These are phyloP conservation scores for Saturnispora zaruensis DNA, from an alignment of 805 yeast genomes.

Conservation along the genomic window DNA sequence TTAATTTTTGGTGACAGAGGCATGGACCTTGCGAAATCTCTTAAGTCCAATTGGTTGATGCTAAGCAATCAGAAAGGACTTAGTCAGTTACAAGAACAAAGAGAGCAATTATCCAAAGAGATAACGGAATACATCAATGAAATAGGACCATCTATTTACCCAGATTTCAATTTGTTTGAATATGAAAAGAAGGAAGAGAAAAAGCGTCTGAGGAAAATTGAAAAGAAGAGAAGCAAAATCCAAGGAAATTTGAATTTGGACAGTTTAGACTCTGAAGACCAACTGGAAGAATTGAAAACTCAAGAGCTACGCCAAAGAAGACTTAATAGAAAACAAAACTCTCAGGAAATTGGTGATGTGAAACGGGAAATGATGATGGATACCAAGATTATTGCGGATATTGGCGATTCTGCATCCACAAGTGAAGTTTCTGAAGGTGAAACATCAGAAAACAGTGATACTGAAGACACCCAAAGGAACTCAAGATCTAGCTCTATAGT, in stretches of 20 bases:
- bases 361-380: constrained; percentile 36
- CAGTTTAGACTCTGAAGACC: constrained; percentile 31
- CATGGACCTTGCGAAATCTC: constrained; percentile 74
- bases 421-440: constrained; percentile 26
- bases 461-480: background rate
- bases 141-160: constrained; percentile 77
- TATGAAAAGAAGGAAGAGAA: constrained; percentile 33
- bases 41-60: constrained; percentile 70
- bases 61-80: constrained; percentile 51
- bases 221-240: constrained; percentile 18
- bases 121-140: constrained; percentile 75
- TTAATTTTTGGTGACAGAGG: constrained; percentile 89
- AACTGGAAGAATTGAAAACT: constrained; percentile 42
- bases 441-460: constrained; percentile 16
- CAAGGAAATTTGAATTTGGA: constrained; percentile 8
- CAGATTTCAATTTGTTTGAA: constrained; percentile 64
- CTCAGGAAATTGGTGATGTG: constrained; percentile 7
- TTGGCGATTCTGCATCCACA: constrained; percentile 24
- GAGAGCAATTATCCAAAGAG: constrained; percentile 56
- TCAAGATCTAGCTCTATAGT: background rate
- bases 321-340: constrained; percentile 20
- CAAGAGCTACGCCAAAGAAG: constrained; percentile 39
- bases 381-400: constrained; percentile 48
- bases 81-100: constrained; percentile 47
- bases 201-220: constrained; percentile 23